These are phyloP conservation scores for Knufia fluminis DNA, from an alignment of 2,329 filamentous ascomycete genomes.

Conservation along the genomic window DNA sequence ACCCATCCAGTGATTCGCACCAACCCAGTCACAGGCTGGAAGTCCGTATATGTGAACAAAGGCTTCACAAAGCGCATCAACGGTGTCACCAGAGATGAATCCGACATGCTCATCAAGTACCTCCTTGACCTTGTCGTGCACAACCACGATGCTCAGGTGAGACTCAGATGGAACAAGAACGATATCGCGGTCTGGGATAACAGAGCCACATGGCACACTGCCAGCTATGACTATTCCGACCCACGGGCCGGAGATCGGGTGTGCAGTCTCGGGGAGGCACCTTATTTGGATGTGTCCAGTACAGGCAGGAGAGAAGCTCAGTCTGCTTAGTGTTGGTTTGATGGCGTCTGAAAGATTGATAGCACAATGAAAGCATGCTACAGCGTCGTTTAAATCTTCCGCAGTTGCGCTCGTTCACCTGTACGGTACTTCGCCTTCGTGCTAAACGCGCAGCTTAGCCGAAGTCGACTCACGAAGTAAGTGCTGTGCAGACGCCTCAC, in stretches of 20 bases:
- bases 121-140: slow-evolving; percentile 36
- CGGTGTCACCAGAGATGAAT: slow-evolving; percentile 36
- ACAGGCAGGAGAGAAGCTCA: slow-evolving; percentile 17
- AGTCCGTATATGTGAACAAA: slow-evolving; percentile 43
- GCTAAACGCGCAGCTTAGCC: too few species aligned
- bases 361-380: background rate
- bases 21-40: slow-evolving; percentile 57
- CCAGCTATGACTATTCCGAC: slow-evolving; percentile 29
- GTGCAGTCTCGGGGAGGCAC: slow-evolving; percentile 28
- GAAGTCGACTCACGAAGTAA: too few species aligned
- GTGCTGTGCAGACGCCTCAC: too few species aligned
- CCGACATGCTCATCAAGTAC: slow-evolving; percentile 33
- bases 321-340: too few species aligned
- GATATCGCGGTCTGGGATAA: slow-evolving; percentile 36
- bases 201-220: slow-evolving; percentile 25
- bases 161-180: slow-evolving; percentile 43
- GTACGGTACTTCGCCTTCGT: too few species aligned
- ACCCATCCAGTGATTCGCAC: slow-evolving; percentile 51
- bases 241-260: slow-evolving; percentile 26
- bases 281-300: slow-evolving; percentile 28
- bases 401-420: too few species aligned
- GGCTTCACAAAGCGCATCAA: slow-evolving; percentile 35
- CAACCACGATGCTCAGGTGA: slow-evolving; percentile 44
- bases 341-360: too few species aligned
- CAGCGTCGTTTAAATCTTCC: too few species aligned